phyloP scores from a whole-genome alignment of 169 alveolate species.

The Plasmodium coatneyi region DNA sequence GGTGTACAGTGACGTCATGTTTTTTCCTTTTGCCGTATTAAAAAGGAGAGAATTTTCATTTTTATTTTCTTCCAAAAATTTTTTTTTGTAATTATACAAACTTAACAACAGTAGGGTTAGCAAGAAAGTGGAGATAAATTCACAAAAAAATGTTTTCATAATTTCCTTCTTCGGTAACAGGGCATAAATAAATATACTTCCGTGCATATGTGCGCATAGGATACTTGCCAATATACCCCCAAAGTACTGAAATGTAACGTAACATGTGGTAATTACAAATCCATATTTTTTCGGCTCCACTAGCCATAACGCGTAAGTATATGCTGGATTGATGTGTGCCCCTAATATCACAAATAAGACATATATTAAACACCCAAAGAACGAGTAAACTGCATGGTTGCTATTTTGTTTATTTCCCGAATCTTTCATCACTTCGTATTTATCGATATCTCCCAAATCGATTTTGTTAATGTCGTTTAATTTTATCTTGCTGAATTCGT shows the following conservation, averaged over 20 bases:
- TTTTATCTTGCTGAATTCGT: constrained; percentile 65
- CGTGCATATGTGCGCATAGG: constrained; percentile 61
- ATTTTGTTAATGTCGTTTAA: constrained; percentile 54
- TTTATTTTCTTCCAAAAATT: constrained; percentile 50
- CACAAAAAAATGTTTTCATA: constrained; percentile 71
- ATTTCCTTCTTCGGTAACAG: constrained; percentile 55
- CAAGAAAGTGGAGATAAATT: constrained; percentile 60
- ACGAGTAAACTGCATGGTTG: constrained; percentile 65
- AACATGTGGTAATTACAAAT: constrained; percentile 46
- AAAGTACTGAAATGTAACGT: constrained; percentile 56
- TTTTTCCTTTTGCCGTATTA: constrained; percentile 16
- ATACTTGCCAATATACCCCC: constrained; percentile 70
- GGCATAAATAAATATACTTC: constrained; percentile 59
- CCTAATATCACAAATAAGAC: constrained; percentile 57
- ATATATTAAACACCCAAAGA: constrained; percentile 64
- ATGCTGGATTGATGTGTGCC: constrained; percentile 70
- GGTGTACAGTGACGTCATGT: constrained; percentile 33
- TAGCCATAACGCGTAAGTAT: constrained; percentile 65
- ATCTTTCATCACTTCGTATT: constrained; percentile 39
- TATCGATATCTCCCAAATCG: constrained; percentile 23
- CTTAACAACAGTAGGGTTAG: constrained; percentile 55
- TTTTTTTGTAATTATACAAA: constrained; percentile 59
- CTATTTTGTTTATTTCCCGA: constrained; percentile 16
- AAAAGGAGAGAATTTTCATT: constrained; percentile 34
- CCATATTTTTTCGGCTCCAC: constrained; percentile 68